Conservation (phyloP, 371 early-diverging fungal genomes). For the Rhizopus delemar region DNA sequence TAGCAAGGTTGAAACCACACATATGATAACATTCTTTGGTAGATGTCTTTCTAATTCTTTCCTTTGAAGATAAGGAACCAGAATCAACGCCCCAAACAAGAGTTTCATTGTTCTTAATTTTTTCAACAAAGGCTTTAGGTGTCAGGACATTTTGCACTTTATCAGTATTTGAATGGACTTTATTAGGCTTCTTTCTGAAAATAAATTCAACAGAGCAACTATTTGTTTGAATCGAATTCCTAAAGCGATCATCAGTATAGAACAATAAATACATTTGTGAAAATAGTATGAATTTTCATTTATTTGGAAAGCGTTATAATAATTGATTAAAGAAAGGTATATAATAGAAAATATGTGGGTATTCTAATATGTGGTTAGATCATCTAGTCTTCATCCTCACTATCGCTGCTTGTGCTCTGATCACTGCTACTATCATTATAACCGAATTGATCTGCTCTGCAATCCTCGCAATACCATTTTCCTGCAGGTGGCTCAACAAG, state of each 20-base stretch:
- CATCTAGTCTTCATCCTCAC: slow-evolving; percentile 6
- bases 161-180: too few relatives aligned
- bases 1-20: too few relatives aligned
- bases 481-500: slow-evolving; percentile 77
- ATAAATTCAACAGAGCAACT: not conserved
- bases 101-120: too few relatives aligned
- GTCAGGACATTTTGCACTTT: too few relatives aligned
- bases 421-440: slow-evolving; percentile 9
- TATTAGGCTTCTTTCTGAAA: too few relatives aligned
- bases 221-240: not conserved
- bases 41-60: too few relatives aligned
- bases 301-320: not conserved
- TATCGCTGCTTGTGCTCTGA: not conserved
- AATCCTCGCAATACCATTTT: slow-evolving; percentile 80
- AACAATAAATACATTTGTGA: not conserved
- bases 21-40: too few relatives aligned
- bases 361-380: not conserved
- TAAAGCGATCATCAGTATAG: too few relatives aligned
- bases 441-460: slow-evolving; percentile 8
- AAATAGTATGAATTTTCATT: not conserved
- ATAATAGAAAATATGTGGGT: not conserved
- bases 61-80: too few relatives aligned
- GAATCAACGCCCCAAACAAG: too few relatives aligned
- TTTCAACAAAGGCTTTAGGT: too few relatives aligned
- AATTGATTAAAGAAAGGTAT: not conserved